These are phyloP conservation scores for Saprolegnia diclina DNA, from an alignment of 352 stramenopile genomes.

Conservation along the genomic window DNA sequence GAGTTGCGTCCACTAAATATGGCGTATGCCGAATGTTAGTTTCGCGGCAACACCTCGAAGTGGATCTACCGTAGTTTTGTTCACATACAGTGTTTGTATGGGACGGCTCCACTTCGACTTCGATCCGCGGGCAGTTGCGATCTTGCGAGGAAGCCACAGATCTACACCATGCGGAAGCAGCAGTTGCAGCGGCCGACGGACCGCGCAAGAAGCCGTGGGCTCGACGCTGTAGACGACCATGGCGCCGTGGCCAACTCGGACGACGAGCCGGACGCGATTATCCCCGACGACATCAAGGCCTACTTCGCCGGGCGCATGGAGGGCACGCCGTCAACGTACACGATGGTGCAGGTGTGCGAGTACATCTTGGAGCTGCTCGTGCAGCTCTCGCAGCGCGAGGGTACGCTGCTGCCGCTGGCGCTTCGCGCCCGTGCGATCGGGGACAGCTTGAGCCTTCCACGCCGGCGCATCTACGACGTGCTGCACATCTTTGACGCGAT, in stretches of 20 bases:
- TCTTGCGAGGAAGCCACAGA: neutral
- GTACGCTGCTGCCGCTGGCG: neutral
- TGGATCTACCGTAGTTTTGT: no score
- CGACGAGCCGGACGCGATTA: neutral
- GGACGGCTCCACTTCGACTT: no score
- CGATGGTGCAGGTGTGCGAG: neutral
- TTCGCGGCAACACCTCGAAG: no score
- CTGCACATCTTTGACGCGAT: slow-evolving; percentile 19
- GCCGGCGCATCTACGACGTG: slow-evolving; percentile 21
- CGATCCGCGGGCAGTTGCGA: neutral
- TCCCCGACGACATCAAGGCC: neutral
- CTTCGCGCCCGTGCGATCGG: neutral
- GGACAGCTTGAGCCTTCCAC: neutral
- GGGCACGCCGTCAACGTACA: neutral
- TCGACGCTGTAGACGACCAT: neutral
- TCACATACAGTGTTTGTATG: no score
- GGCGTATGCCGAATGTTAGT: neutral
- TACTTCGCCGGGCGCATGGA: neutral
- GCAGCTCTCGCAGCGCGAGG: neutral
- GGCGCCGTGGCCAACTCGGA: neutral
- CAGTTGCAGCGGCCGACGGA: neutral
- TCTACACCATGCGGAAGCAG: neutral
- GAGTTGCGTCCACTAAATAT: neutral
- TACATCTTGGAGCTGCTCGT: neutral
- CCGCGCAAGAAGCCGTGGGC: neutral